Conservation (phyloP, 2,329 filamentous ascomycete genomes). For the Pseudogymnoascus sp. region DNA sequence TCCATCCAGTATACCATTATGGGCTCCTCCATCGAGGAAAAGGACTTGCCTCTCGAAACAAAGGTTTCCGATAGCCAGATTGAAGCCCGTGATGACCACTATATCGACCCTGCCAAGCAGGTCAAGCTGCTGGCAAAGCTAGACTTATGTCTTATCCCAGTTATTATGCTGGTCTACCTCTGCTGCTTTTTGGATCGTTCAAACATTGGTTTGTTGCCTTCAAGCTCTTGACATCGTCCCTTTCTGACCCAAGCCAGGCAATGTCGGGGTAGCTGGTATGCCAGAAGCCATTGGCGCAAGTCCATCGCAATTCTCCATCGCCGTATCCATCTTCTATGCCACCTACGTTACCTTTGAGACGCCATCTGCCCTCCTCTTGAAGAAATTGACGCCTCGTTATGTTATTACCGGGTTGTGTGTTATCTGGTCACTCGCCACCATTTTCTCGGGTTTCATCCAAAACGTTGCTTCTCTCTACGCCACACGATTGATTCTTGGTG, state of each 20-base stretch:
- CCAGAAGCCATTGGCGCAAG: slow-evolving; percentile 13
- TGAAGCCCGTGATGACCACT: slow-evolving; percentile 9
- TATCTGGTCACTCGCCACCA: slow-evolving; percentile 30
- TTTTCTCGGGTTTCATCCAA: slow-evolving; percentile 35
- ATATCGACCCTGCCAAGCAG: slow-evolving; percentile 37
- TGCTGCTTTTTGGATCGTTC: slow-evolving; percentile 44
- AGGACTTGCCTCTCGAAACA: not conserved
- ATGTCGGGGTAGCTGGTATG: slow-evolving; percentile 17
- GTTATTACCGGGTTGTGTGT: slow-evolving; percentile 28
- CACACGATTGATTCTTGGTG: slow-evolving; percentile 23
- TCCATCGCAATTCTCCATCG: slow-evolving; percentile 15
- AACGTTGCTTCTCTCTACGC: slow-evolving; percentile 35
- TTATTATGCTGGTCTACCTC: slow-evolving; percentile 46
- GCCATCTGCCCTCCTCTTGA: slow-evolving; percentile 38
- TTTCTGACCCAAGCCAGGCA: slow-evolving; percentile 12
- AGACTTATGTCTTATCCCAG: slow-evolving; percentile 34
- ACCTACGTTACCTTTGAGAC: slow-evolving; percentile 43
- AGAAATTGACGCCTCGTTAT: slow-evolving; percentile 36
- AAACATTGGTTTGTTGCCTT: slow-evolving; percentile 17
- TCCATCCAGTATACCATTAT: not conserved
- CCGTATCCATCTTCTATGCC: slow-evolving; percentile 40
- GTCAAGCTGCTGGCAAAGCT: slow-evolving; percentile 38
- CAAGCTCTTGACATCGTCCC: not conserved
- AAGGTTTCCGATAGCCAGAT: slow-evolving; percentile 8
- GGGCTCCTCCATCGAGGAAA: not conserved